phyloP scores from a whole-genome alignment of 495 filamentous ascomycete genomes.

The Penicillium arizonense region DNA sequence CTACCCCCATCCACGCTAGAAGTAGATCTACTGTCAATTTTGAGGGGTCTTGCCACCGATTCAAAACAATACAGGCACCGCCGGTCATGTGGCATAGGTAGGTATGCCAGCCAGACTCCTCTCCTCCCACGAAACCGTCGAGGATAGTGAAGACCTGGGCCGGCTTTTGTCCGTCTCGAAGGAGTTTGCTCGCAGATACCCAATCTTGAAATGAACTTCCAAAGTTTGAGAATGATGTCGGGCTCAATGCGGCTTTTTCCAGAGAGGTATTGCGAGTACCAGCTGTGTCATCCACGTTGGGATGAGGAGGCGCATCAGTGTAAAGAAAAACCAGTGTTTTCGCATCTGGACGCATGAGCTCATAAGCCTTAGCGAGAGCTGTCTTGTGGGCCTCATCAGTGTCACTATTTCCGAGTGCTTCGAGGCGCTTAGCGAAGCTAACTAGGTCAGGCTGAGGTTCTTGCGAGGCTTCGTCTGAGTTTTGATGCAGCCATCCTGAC shows the following conservation, averaged over 20 bases:
- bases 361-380: slow-evolving; percentile 40
- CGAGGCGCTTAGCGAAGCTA: slow-evolving; percentile 1
- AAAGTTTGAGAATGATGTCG: slow-evolving; percentile 21
- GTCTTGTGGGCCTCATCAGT: slow-evolving; percentile 46
- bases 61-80: slow-evolving; percentile 34
- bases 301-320: slow-evolving; percentile 48
- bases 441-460: slow-evolving; percentile 13
- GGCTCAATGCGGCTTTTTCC: slow-evolving; percentile 12
- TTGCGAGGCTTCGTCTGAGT: not conserved
- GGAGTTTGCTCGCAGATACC: slow-evolving; percentile 28
- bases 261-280: not conserved
- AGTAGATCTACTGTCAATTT: slow-evolving; percentile 41
- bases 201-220: slow-evolving; percentile 40
- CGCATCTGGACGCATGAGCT: slow-evolving; percentile 41
- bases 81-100: slow-evolving; percentile 38
- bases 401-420: slow-evolving; percentile 25
- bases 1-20: slow-evolving; percentile 47
- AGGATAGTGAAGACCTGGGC: slow-evolving; percentile 39
- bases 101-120: slow-evolving; percentile 21
- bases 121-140: not conserved
- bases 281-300: slow-evolving; percentile 24
- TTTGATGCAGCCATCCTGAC: slow-evolving; percentile 38
- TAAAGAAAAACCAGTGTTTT: slow-evolving; percentile 47
- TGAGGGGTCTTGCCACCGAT: slow-evolving; percentile 28
- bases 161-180: slow-evolving; percentile 28